These are phyloP conservation scores for Stenocarpella maydis DNA, from an alignment of 2,329 filamentous ascomycete species.

Conservation along the genomic window DNA sequence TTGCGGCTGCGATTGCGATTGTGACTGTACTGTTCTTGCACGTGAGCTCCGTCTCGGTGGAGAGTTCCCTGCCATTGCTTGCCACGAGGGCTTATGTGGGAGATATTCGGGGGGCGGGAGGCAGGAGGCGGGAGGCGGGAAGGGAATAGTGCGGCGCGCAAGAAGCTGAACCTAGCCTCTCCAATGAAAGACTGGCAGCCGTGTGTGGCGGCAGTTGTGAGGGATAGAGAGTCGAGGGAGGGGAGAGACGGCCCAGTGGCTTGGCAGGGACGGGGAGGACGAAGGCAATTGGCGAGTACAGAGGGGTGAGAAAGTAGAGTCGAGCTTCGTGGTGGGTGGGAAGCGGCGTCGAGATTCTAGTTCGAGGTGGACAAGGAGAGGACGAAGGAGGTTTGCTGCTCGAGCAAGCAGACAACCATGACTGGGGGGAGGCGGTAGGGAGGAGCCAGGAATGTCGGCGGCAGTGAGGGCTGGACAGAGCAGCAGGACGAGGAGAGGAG, in stretches of 20 bases:
- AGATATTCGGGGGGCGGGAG: slow-evolving; percentile 43
- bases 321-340: slow-evolving; percentile 26
- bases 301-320: not conserved
- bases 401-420: slow-evolving; percentile 24
- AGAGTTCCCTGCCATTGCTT: slow-evolving; percentile 68
- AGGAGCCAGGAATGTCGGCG: slow-evolving; percentile 18
- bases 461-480: slow-evolving; percentile 9
- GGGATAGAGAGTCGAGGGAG: slow-evolving; percentile 7
- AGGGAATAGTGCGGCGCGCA: slow-evolving; percentile 27
- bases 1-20: slow-evolving; percentile 75
- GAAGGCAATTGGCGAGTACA: slow-evolving; percentile 15
- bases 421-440: slow-evolving; percentile 8
- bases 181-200: slow-evolving; percentile 37
- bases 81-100: slow-evolving; percentile 44
- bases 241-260: not conserved
- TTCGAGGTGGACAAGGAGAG: slow-evolving; percentile 28
- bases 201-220: slow-evolving; percentile 41
- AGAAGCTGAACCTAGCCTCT: slow-evolving; percentile 25
- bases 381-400: slow-evolving; percentile 34
- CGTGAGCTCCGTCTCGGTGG: slow-evolving; percentile 86
- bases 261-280: slow-evolving; percentile 4
- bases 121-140: slow-evolving; percentile 38
- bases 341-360: slow-evolving; percentile 18
- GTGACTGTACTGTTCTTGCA: slow-evolving; percentile 81
- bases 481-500: slow-evolving; percentile 28